Conservation (phyloP, 768 basidiomycete genomes). For the Fomitopsis serialis region DNA sequence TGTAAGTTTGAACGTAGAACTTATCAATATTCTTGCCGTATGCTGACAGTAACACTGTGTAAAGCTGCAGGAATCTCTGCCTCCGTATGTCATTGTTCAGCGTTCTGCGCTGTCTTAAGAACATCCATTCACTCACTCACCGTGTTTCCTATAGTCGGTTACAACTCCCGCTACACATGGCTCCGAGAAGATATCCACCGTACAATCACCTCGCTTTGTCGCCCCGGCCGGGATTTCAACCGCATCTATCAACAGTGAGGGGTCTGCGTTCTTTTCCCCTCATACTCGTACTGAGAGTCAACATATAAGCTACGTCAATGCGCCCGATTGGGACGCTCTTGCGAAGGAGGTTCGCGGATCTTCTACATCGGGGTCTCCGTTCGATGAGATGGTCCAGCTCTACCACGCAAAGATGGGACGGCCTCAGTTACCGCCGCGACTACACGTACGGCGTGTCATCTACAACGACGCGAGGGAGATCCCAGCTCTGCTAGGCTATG, state of each 20-base stretch:
- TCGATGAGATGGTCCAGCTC: slow-evolving; percentile 24
- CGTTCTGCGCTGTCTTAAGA: slow-evolving; percentile 1
- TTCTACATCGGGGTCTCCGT: slow-evolving; percentile 12
- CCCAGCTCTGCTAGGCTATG: slow-evolving; percentile 20
- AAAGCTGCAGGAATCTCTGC: slow-evolving; percentile 45
- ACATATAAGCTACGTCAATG: slow-evolving; percentile 11
- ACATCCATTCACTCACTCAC: neutral
- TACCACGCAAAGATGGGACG: slow-evolving; percentile 5
- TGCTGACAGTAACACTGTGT: neutral
- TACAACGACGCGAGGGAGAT: slow-evolving; percentile 27
- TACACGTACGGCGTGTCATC: slow-evolving; percentile 23
- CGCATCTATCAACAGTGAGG: slow-evolving; percentile 1
- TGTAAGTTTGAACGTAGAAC: slow-evolving; percentile 30
- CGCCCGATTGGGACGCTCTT: slow-evolving; percentile 24
- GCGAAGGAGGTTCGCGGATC: slow-evolving; percentile 15
- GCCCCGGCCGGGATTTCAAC: neutral
- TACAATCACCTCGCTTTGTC: slow-evolving; percentile 17
- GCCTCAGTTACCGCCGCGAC: neutral
- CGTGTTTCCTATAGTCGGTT: neutral
- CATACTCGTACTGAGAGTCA: neutral
- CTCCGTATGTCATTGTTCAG: slow-evolving; percentile 33
- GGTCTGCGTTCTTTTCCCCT: neutral
- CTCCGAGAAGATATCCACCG: slow-evolving; percentile 15
- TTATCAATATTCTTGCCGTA: neutral
- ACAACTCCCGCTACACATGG: neutral